A percentile compares a stretch with the other conserved stretches of the same genome.
Conservation (phyloP, 1,284 basidiomycete species). For the Trichosporon ovoides region DNA sequence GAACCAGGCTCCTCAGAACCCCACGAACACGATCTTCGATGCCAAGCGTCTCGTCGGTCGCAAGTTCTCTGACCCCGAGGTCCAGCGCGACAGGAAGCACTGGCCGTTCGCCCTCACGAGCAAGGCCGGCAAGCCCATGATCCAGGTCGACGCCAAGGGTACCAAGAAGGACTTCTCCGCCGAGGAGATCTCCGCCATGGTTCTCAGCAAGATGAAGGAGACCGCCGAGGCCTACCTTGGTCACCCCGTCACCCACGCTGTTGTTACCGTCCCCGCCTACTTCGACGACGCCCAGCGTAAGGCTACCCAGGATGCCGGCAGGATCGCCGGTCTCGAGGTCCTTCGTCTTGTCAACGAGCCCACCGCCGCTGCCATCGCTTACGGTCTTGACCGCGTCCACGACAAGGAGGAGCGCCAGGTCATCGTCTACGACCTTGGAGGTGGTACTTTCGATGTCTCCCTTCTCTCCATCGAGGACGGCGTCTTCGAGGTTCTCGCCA, state of each 20-base stretch:
- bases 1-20: slow-evolving; percentile 75
- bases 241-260: slow-evolving; percentile 72
- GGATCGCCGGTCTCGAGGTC: slow-evolving; percentile 93
- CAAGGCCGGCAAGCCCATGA: slow-evolving; percentile 77
- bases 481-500: slow-evolving; percentile 99
- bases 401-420: slow-evolving; percentile 68
- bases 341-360: slow-evolving; percentile 99
- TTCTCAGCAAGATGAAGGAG: slow-evolving; percentile 97
- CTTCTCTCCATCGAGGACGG: slow-evolving; percentile 96
- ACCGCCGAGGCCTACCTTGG: slow-evolving; percentile 96
- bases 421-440: slow-evolving; percentile 93
- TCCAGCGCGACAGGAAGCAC: slow-evolving; percentile 66
- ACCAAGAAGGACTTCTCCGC: slow-evolving; percentile 85
- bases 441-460: slow-evolving; percentile 99
- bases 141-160: slow-evolving; percentile 79
- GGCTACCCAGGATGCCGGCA: slow-evolving; percentile 95
- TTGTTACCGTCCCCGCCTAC: slow-evolving; percentile 65
- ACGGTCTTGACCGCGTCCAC: slow-evolving; percentile 70
- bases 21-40: slow-evolving; percentile 92
- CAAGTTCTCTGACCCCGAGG: slow-evolving; percentile 60
- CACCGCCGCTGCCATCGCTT: slow-evolving; percentile 94
- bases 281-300: slow-evolving; percentile 99
- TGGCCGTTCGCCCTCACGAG: slow-evolving; percentile 73
- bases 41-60: slow-evolving; percentile 87
- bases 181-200: slow-evolving; percentile 97